Evolutionary conservation across 192 early-diverging fungal species (phyloP).

Genomic region (Coemansia sp.): DNA sequence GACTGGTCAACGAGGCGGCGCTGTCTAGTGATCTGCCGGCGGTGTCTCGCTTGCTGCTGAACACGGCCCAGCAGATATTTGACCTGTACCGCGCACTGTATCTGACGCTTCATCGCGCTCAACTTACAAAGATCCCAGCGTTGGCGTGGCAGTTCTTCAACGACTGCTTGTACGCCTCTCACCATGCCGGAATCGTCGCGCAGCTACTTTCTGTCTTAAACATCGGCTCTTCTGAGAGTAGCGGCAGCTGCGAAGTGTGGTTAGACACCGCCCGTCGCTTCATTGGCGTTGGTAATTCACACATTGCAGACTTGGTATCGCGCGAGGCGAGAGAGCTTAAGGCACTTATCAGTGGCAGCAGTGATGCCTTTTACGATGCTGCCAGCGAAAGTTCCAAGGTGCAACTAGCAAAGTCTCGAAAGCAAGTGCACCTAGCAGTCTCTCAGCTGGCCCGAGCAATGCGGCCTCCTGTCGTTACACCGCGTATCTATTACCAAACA

Average conservation of each 20-base stretch:
- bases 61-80: slow-evolving; percentile 13
- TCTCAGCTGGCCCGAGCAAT: slow-evolving; percentile 27
- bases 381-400: neutral
- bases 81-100: slow-evolving; percentile 29
- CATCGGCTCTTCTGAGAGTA: neutral
- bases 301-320: slow-evolving; percentile 4
- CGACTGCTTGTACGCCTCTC: slow-evolving; percentile 51
- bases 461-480: slow-evolving; percentile 28
- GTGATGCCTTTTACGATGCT: slow-evolving; percentile 13
- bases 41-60: neutral
- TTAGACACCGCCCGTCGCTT: slow-evolving; percentile 9
- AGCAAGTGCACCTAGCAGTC: slow-evolving; percentile 19
- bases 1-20: slow-evolving; percentile 18
- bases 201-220: neutral
- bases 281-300: slow-evolving; percentile 5
- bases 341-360: slow-evolving; percentile 9
- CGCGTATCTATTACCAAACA: slow-evolving; percentile 25
- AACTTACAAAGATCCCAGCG: slow-evolving; percentile 32
- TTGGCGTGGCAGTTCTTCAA: slow-evolving; percentile 47
- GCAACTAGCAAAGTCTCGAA: slow-evolving; percentile 10
- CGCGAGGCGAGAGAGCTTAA: slow-evolving; percentile 20
- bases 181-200: slow-evolving; percentile 27
- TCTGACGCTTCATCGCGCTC: slow-evolving; percentile 25
- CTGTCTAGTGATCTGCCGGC: neutral
- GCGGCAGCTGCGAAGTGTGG: slow-evolving; percentile 12